These are phyloP conservation scores for Parafenestella ontariensis DNA, from an alignment of 2,329 filamentous ascomycete species.

Conservation along the genomic window DNA sequence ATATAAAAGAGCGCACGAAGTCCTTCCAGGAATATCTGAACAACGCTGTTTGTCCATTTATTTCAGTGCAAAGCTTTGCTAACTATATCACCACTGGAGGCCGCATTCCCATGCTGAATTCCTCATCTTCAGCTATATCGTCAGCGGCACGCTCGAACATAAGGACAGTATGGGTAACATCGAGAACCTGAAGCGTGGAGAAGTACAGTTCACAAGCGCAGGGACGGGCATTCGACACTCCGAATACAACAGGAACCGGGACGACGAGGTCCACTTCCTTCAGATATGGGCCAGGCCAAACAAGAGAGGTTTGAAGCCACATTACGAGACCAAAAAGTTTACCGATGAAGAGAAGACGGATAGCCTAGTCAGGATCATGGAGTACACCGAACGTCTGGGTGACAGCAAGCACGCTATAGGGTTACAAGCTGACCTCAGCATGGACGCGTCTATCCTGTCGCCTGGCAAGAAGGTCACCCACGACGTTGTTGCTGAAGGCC, in stretches of 20 bases:
- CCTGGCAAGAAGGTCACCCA: constrained; percentile 73
- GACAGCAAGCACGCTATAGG: constrained; percentile 77
- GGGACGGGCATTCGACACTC: constrained; percentile 81
- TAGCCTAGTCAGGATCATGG: constrained; percentile 76
- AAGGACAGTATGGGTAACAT: constrained; percentile 79
- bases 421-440: constrained; percentile 83
- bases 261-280: constrained; percentile 79
- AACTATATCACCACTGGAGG: constrained; percentile 39
- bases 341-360: constrained; percentile 74
- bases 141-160: constrained; percentile 86
- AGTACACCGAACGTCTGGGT: constrained; percentile 68
- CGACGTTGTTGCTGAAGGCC: constrained; percentile 70
- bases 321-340: constrained; percentile 79
- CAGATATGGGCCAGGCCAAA: constrained; percentile 90
- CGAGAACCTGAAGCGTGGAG: constrained; percentile 76
- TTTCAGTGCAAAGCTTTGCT: not conserved
- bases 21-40: not conserved
- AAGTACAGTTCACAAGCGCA: constrained; percentile 91
- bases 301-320: constrained; percentile 72
- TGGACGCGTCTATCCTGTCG: constrained; percentile 77
- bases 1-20: not conserved
- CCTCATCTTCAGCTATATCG: constrained; percentile 88
- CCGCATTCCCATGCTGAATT: constrained; percentile 86
- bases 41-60: not conserved
- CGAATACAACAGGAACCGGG: constrained; percentile 78